These are phyloP conservation scores for Phialemonium atrogriseum DNA, from an alignment of 2,329 filamentous ascomycete species.

Conservation along the genomic window DNA sequence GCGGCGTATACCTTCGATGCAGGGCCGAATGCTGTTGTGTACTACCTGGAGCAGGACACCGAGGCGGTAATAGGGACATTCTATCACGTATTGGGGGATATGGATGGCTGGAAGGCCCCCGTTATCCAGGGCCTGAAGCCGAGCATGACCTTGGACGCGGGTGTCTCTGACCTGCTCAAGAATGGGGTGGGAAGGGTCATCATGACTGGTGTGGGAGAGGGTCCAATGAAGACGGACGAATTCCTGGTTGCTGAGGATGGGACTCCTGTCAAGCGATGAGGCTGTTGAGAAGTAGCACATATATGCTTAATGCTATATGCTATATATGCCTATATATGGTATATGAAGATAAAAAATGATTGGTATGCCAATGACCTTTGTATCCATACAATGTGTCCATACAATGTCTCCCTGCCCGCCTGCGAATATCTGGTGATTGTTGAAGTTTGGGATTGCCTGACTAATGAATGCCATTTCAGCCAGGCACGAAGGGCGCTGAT, in stretches of 20 bases:
- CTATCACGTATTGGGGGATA: slow-evolving; percentile 52
- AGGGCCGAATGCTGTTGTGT: slow-evolving; percentile 92
- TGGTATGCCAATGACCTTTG: too few relatives aligned
- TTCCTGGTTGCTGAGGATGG: slow-evolving; percentile 65
- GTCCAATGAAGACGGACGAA: slow-evolving; percentile 72
- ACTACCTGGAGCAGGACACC: slow-evolving; percentile 78
- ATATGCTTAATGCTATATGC: too few relatives aligned
- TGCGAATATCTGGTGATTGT: too few relatives aligned
- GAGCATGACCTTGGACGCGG: slow-evolving; percentile 53
- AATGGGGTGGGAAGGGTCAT: slow-evolving; percentile 84
- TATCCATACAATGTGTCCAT: too few relatives aligned
- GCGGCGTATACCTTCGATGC: slow-evolving; percentile 97
- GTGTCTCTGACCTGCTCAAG: slow-evolving; percentile 58
- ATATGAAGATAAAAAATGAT: not conserved
- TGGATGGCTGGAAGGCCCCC: slow-evolving; percentile 65
- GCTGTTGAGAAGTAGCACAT: too few relatives aligned
- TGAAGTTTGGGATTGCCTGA: too few relatives aligned
- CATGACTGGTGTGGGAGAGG: slow-evolving; percentile 83
- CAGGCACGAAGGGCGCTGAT: too few relatives aligned
- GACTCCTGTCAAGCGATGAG: slow-evolving; percentile 29
- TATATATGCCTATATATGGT: not conserved
- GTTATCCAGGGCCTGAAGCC: slow-evolving; percentile 39
- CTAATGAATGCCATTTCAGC: too few relatives aligned
- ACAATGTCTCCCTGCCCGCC: too few relatives aligned
- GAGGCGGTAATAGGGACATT: slow-evolving; percentile 69